Evolutionary conservation across 129 eudicot species (phyloP), one percentile per base, ranked within the genome.

Genomic region (Cynara cardunculus): DNA sequence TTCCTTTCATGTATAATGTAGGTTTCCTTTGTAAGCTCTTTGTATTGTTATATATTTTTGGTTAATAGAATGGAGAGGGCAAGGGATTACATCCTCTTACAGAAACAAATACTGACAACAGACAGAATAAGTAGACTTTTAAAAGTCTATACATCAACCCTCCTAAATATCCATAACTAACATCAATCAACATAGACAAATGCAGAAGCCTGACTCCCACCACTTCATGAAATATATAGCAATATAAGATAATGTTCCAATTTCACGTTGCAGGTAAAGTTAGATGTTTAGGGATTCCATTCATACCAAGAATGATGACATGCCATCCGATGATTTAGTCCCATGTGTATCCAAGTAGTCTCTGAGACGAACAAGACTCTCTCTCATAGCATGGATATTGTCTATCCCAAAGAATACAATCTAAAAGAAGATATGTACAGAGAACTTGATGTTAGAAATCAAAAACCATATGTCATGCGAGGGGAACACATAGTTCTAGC

Each of bases 331-430:
- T 53, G 98, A 95, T 76, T 84, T 89, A 71, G 93, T 87, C 76
- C 99, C 99, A 85, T 96, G 93, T 75, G 98, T 96, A 89, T 96
- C 99, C 79, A 96, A 75, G 81, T 96, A 96, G 83, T 96, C 99
- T 88, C 99, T 89, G 32, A 96, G 97, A 69, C 98, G 97, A 88
- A 84, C 88, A 79, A 96, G 91, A 81, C 98, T 92, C 65, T 96
- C 99, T 85, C 97, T 84, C 99, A 96, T 96, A 14, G 95, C 97
- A 88, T 96, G 99, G 68, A 96, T 92, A 78, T 96, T 96, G 90
- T 96, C 97, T 81, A 96, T 96, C 71, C 99, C 99, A 71, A 96
- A 90, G 80, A 96, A 92, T 59, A 96, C 99, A 79, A 96, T 89
- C 99, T 96, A 88, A 75, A 78, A 80, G 81, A 26, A 77, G 69